Evolutionary conservation across 805 yeast species (phyloP).

Genomic region (Saccharomyces kudriavzevii): DNA sequence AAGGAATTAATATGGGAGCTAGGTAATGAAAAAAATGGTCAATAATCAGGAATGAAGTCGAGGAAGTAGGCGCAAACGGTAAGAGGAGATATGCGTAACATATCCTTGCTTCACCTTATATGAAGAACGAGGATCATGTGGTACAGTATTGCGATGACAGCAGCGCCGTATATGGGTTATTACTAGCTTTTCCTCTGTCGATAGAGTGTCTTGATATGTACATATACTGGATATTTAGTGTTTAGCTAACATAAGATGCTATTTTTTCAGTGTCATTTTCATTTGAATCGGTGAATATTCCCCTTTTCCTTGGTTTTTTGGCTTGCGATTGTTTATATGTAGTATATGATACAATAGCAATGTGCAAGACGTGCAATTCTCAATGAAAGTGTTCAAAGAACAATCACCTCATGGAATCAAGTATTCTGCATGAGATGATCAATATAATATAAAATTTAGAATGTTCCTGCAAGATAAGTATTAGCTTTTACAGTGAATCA

Average conservation of each 20-base stretch:
- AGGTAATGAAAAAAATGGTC: neutral
- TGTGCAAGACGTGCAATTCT: too few relatives aligned
- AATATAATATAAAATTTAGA: too few relatives aligned
- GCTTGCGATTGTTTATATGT: too few relatives aligned
- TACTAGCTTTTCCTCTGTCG: neutral
- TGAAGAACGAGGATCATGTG: neutral
- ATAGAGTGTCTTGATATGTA: neutral
- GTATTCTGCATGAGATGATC: too few relatives aligned
- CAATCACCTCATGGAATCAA: too few relatives aligned
- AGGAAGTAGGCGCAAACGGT: neutral
- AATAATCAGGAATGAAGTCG: neutral
- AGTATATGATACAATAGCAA: too few relatives aligned
- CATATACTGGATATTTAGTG: neutral
- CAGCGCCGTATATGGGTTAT: neutral
- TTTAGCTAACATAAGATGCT: too few relatives aligned
- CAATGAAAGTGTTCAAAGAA: too few relatives aligned
- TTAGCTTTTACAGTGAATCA: neutral
- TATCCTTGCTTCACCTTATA: neutral
- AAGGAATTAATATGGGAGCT: conserved; percentile 8
- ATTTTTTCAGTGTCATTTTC: neutral
- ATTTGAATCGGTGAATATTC: too few relatives aligned
- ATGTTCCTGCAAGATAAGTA: too few relatives aligned
- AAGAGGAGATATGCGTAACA: neutral
- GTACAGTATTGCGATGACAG: neutral
- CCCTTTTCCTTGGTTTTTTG: too few relatives aligned